Conservation (phyloP, 2,329 filamentous ascomycete species). For the Xylaria sp. region DNA sequence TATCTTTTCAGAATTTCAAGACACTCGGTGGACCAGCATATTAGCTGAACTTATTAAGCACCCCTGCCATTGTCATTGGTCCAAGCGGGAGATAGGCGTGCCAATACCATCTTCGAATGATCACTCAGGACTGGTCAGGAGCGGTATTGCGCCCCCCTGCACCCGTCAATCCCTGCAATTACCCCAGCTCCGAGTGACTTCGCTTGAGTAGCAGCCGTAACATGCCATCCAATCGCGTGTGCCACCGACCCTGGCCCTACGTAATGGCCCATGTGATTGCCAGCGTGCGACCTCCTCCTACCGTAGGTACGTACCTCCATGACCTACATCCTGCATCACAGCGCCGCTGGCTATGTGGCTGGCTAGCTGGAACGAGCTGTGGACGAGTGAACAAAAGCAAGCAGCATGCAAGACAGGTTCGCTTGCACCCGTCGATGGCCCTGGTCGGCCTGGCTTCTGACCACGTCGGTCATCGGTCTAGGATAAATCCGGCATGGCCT, state of each 20-base stretch:
- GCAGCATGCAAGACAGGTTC: conserved; percentile 5
- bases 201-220: conserved; percentile 10
- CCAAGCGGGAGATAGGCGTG: neutral
- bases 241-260: conserved; percentile 5
- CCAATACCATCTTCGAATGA: conserved; percentile 9
- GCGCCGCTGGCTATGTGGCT: neutral
- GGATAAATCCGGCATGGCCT: conserved; percentile 19
- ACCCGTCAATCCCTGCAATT: neutral
- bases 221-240: conserved; percentile 15
- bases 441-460: conserved; percentile 12
- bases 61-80: conserved; percentile 6
- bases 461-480: conserved; percentile 1
- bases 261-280: conserved; percentile 22
- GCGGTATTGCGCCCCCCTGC: neutral
- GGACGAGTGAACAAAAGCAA: conserved; percentile 9
- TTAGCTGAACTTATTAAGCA: conserved; percentile 3
- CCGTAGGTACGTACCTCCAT: too few species aligned
- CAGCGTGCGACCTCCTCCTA: conserved; percentile 6
- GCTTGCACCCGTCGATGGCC: conserved; percentile 4
- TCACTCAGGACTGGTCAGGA: neutral
- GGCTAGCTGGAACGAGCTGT: neutral
- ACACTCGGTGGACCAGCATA: neutral
- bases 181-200: conserved; percentile 4
- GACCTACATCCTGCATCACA: too few species aligned
- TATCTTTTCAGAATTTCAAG: too few species aligned